Evolutionary conservation across 768 basidiomycete genomes (phyloP).

Genomic region (Podaxis carcinomalis): DNA sequence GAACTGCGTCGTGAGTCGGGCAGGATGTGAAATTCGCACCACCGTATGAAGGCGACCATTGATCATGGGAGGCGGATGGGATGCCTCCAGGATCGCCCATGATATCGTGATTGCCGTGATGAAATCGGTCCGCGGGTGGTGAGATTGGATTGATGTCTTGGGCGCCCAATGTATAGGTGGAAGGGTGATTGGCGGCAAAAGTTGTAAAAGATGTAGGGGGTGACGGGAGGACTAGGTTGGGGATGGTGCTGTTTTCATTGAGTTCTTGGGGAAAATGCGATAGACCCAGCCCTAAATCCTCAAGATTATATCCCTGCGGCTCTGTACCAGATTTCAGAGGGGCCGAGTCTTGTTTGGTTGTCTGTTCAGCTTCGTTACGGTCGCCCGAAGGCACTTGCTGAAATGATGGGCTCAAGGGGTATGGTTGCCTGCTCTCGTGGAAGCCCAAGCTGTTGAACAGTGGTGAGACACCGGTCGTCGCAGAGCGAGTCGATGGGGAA

Average conservation of each 20-base stretch:
- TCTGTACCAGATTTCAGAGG: no score
- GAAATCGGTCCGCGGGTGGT: neutral
- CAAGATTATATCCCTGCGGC: no score
- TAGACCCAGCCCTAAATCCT: neutral
- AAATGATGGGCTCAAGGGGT: no score
- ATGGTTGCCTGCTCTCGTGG: no score
- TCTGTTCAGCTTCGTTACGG: no score
- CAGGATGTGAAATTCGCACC: neutral
- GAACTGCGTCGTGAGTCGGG: neutral
- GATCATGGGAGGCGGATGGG: neutral
- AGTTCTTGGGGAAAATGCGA: neutral
- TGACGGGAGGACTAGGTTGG: neutral
- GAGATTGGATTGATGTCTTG: neutral
- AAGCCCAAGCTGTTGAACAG: no score
- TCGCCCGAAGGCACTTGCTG: no score
- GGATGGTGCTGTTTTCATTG: neutral
- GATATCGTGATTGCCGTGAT: neutral
- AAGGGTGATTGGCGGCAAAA: neutral
- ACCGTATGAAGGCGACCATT: neutral
- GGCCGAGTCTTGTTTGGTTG: no score
- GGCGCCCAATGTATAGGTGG: neutral
- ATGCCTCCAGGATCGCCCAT: neutral
- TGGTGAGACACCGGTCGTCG: no score
- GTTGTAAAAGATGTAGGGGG: neutral
- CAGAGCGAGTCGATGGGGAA: no score